These are phyloP conservation scores for Apiospora malaysiana DNA, from an alignment of 2,329 filamentous ascomycete species.

Conservation along the genomic window DNA sequence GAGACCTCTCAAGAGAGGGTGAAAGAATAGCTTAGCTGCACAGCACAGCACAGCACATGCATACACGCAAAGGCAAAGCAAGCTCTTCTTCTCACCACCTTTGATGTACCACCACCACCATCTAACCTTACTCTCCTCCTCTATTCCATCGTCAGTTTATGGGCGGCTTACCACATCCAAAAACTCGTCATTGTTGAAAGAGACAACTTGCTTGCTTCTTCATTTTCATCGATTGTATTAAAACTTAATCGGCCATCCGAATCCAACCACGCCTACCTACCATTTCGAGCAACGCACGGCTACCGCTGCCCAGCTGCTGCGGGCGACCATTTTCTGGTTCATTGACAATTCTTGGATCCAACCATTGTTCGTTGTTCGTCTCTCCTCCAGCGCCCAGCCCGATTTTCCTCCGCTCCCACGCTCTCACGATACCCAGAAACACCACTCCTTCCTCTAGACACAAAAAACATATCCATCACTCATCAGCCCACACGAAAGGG, in stretches of 20 bases:
- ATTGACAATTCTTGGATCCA: conserved; percentile 11
- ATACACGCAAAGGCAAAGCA: not conserved
- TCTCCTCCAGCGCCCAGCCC: conserved; percentile 13
- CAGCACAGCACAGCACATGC: too few relatives aligned
- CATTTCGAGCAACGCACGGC: conserved; percentile 1
- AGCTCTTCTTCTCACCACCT: conserved; percentile 13
- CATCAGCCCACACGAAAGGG: conserved; percentile 18
- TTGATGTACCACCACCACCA: not conserved
- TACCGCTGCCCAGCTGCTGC: not conserved
- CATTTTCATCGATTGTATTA: conserved; percentile 3
- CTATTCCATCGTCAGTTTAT: not conserved
- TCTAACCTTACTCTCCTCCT: not conserved
- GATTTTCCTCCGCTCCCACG: conserved; percentile 9
- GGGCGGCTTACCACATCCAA: not conserved
- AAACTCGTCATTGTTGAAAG: not conserved
- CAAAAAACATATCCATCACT: not conserved
- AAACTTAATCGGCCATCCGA: conserved; percentile 6
- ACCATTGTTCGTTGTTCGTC: conserved; percentile 18
- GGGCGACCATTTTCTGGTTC: conserved; percentile 15
- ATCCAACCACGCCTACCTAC: conserved; percentile 13
- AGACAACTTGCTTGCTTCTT: not conserved
- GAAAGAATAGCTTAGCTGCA: conserved; percentile 5
- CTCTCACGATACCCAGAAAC: conserved; percentile 1
- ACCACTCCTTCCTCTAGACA: conserved; percentile 5
- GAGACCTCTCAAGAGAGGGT: not conserved